Evolutionary conservation across 169 alveolate genomes (phyloP), one percentile per base, ranked within the genome.

Genomic region (Eimeria maxima): DNA sequence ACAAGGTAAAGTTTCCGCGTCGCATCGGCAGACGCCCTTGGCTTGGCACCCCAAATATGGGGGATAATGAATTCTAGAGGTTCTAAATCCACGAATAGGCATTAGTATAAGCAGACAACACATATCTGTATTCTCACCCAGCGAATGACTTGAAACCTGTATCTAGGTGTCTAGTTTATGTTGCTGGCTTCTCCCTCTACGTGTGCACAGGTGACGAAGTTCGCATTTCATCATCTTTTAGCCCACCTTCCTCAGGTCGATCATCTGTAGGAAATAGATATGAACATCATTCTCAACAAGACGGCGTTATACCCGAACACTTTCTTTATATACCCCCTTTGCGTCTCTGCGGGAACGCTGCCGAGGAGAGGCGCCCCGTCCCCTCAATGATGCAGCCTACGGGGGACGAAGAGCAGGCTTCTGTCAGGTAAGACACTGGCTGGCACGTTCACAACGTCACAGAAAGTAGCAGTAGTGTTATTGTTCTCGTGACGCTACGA

Each of bases 271-370:
- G 38, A 18, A 38, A 22, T 38, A 55, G 55, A 53, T n/a, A n/a
- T 16, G 93, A 29, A 38, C 4, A 44, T 69, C 47, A 69, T 8
- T 8, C 6, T 14, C 78, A 84, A 67, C 44, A 20, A 47, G 78
- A 84, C 7, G 93, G 93, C 16, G 55, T 84, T 7, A 84, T 84
- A 27, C 93, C 93, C 14, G 93, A 84, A 60, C 93, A 84, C 20
- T 84, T 6, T 38, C 93, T 84, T 60, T 84, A 84, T 42, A 84
- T 84, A 38, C 93, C 93, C 16, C 93, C 93, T 8, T 29, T 84
- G 93, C 78, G 93, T 7, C 67, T 84, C 5, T 38, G 86, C 5
- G 93, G 57, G 63, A 29, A 33, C 5, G 8, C 93, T 2, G 67
- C 42, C 27, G 93, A 60, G 24, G 80, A 27, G 80, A 24, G 42